These are phyloP conservation scores for Claviceps quebecensis DNA, from an alignment of 2,329 filamentous ascomycete species.

Conservation along the genomic window DNA sequence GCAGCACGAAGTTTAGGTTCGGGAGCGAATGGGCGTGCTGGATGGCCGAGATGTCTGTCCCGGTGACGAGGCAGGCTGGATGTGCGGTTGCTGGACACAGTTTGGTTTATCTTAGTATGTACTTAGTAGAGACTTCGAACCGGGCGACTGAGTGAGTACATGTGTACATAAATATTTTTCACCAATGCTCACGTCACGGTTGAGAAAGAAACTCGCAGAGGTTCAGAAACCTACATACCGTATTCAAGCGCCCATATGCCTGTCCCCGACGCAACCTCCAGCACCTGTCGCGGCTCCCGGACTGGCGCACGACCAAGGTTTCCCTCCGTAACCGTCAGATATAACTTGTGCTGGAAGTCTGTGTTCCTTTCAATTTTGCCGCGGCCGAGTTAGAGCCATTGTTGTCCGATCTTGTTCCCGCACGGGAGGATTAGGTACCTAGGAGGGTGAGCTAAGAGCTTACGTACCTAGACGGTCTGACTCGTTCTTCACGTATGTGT, in stretches of 20 bases:
- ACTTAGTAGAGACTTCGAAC: too few species aligned
- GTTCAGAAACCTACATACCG: conserved; percentile 15
- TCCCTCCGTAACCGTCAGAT: conserved; percentile 24
- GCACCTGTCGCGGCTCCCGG: conserved; percentile 23
- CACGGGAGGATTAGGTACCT: too few species aligned
- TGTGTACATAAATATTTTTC: too few species aligned
- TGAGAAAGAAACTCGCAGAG: too few species aligned
- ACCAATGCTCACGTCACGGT: too few species aligned
- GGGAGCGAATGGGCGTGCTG: conserved; percentile 22
- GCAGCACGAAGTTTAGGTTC: conserved; percentile 40
- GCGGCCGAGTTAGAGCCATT: too few species aligned
- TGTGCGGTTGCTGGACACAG: conserved; percentile 21
- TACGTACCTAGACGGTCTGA: conserved; percentile 10
- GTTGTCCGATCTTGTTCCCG: too few species aligned
- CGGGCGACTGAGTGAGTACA: too few species aligned
- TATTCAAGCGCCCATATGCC: conserved; percentile 39
- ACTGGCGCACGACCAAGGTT: conserved; percentile 31
- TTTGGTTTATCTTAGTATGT: too few species aligned
- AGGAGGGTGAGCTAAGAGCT: too few species aligned
- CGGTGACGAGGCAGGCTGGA: conserved; percentile 25
- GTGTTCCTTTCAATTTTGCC: background rate
- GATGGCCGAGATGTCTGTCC: conserved; percentile 33
- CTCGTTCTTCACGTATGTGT: conserved; percentile 8
- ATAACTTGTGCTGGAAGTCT: conserved; percentile 24
- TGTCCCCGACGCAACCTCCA: conserved; percentile 38